A percentile compares a stretch with the other conserved stretches of the same genome.
Conservation (phyloP, 345 rosid species). For the Cochlearia excelsa region DNA sequence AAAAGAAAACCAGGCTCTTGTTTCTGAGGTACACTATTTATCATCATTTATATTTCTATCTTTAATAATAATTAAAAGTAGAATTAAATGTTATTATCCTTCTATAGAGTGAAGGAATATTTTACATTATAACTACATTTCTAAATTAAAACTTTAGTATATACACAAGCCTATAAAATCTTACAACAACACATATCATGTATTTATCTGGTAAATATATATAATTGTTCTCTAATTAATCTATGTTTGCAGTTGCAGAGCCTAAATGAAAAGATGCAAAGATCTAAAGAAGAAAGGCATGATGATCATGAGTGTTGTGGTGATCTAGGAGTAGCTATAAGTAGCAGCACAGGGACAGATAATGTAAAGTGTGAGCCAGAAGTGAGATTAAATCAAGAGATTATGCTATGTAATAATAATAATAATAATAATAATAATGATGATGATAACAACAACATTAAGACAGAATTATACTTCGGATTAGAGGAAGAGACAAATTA, state of each 20-base stretch:
- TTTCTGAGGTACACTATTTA: constrained; percentile 46
- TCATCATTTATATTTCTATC: not conserved
- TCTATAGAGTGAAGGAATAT: no score
- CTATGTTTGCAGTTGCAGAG: constrained; percentile 49
- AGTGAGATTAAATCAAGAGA: constrained; percentile 28
- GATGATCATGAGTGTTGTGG: constrained; percentile 19
- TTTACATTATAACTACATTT: no score
- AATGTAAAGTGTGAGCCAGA: constrained; percentile 39
- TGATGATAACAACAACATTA: constrained; percentile 12
- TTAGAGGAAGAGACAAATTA: constrained; percentile 33
- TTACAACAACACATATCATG: no score
- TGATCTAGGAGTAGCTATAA: constrained; percentile 29
- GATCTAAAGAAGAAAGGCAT: constrained; percentile 24
- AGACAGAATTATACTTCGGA: constrained; percentile 24
- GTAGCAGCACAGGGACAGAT: constrained; percentile 33
- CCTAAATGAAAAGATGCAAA: constrained; percentile 40
- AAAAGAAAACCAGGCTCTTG: constrained; percentile 59
- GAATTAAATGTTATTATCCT: no score
- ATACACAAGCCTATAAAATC: no score
- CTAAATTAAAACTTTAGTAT: no score
- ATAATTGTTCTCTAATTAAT: not conserved
- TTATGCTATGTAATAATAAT: constrained; percentile 16
- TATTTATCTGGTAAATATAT: no score
- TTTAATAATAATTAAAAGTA: no score
- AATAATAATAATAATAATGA: not conserved